Percentiles rank a stretch among this genome's conserved stretches.
Conservation (phyloP, 2,329 filamentous ascomycete genomes). For the Gyromitra esculenta region DNA sequence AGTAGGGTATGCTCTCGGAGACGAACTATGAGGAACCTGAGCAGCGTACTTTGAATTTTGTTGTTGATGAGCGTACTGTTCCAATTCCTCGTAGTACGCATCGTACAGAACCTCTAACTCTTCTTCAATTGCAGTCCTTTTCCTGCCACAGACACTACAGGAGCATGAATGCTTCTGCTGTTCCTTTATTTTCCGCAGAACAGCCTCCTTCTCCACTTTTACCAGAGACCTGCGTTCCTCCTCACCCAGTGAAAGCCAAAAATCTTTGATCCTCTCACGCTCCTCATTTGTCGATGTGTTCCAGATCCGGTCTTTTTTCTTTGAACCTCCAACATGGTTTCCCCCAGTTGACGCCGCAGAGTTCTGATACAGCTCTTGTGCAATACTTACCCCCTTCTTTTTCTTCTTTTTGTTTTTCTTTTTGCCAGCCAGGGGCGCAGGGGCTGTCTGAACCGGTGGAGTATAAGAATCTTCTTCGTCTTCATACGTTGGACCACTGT, state of each 20-base stretch:
- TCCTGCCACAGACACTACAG: conserved; percentile 95
- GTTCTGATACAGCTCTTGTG: conserved; percentile 58
- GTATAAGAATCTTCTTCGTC: conserved; percentile 60
- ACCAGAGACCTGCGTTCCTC: conserved; percentile 94
- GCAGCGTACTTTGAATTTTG: conserved; percentile 62
- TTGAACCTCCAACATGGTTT: conserved; percentile 57
- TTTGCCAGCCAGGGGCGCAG: conserved; percentile 60
- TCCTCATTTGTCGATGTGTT: conserved; percentile 95
- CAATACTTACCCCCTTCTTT: conserved; percentile 59
- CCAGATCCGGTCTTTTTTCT: conserved; percentile 85
- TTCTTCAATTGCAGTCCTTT: conserved; percentile 96
- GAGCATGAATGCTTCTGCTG: conserved; percentile 99
- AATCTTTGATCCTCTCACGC: conserved; percentile 95
- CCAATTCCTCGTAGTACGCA: conserved; percentile 96
- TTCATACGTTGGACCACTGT: conserved; percentile 63
- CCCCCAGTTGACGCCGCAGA: conserved; percentile 59
- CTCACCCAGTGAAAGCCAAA: conserved; percentile 94
- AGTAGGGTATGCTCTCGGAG: conserved; percentile 46
- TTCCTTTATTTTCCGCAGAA: conserved; percentile 99
- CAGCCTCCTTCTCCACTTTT: conserved; percentile 98
- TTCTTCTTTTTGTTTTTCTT: conserved; percentile 62
- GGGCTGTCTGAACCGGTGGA: conserved; percentile 60
- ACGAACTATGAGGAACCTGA: conserved; percentile 53
- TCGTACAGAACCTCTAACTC: conserved; percentile 97
- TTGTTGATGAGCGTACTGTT: conserved; percentile 92